Percentiles rank a stretch among this genome's conserved stretches.
Evolutionary conservation across 2,329 filamentous ascomycete species (phyloP).

Genomic region (Phoma sp.): DNA sequence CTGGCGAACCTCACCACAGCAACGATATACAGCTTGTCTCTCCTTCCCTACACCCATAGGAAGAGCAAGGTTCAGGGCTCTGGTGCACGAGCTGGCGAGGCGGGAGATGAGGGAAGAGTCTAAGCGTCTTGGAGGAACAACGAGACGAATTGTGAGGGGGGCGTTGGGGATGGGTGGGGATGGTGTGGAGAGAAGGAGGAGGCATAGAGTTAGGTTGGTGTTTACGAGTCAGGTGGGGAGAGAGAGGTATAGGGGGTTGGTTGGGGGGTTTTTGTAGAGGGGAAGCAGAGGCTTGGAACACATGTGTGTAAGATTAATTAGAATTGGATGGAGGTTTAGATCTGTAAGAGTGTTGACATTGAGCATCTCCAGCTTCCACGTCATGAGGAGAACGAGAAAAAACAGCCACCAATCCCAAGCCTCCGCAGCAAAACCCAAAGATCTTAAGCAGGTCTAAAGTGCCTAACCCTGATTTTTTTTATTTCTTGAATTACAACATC

Average conservation of each 20-base stretch:
- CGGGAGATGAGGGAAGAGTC: conserved; percentile 1
- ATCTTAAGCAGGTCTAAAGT: no score
- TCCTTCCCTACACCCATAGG: conserved; percentile 2
- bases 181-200: not conserved
- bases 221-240: conserved; percentile 10
- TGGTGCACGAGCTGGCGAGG: conserved; percentile 4
- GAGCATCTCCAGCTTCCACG: no score
- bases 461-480: no score
- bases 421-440: no score
- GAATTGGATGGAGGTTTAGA: no score
- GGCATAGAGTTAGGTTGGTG: conserved; percentile 6
- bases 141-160: not conserved
- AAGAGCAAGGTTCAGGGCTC: not conserved
- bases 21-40: not conserved
- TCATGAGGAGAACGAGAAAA: no score
- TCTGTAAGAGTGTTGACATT: no score
- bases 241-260: not conserved
- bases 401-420: no score
- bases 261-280: not conserved
- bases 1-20: not conserved
- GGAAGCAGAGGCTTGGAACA: no score
- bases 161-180: not conserved
- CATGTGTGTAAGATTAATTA: no score
- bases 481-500: no score
- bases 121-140: not conserved